A percentile compares a stretch with the other conserved stretches of the same genome.
Evolutionary conservation across 2,329 filamentous ascomycete genomes (phyloP).

Genomic region (Tolypocladium ovalisporum): DNA sequence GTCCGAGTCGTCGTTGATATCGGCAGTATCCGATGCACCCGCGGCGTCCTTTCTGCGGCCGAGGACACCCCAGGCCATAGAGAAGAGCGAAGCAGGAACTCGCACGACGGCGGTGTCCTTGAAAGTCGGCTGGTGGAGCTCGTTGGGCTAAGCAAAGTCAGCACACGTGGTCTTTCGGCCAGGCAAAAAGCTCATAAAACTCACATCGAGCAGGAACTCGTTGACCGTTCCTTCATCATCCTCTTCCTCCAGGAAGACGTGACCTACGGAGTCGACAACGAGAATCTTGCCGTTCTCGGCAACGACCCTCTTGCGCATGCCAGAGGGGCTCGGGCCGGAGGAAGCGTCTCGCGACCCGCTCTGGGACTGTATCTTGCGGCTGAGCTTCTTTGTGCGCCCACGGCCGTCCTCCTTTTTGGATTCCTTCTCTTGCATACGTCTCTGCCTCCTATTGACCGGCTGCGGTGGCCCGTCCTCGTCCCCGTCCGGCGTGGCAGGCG

Average conservation of each 20-base stretch:
- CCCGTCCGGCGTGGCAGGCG: slow-evolving; percentile 32
- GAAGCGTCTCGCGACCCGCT: slow-evolving; percentile 32
- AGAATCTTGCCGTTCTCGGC: slow-evolving; percentile 94
- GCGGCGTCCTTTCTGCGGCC: slow-evolving; percentile 28
- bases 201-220: slow-evolving; percentile 81
- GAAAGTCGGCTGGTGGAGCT: slow-evolving; percentile 67
- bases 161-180: not conserved
- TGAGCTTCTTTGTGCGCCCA: slow-evolving; percentile 35
- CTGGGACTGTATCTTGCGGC: slow-evolving; percentile 24
- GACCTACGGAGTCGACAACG: slow-evolving; percentile 82
- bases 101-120: slow-evolving; percentile 74
- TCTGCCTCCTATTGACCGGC: slow-evolving; percentile 63
- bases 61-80: slow-evolving; percentile 25
- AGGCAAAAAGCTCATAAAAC: slow-evolving; percentile 22
- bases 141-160: slow-evolving; percentile 50
- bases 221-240: slow-evolving; percentile 75
- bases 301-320: slow-evolving; percentile 75
- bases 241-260: slow-evolving; percentile 90
- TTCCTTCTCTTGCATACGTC: slow-evolving; percentile 5
- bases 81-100: slow-evolving; percentile 65
- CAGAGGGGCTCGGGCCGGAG: slow-evolving; percentile 46
- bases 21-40: slow-evolving; percentile 25
- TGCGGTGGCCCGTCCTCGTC: slow-evolving; percentile 40
- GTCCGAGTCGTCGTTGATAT: slow-evolving; percentile 36
- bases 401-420: slow-evolving; percentile 54